Conservation (phyloP, 2,329 filamentous ascomycete genomes). For the Pleurostoma richardsiae region DNA sequence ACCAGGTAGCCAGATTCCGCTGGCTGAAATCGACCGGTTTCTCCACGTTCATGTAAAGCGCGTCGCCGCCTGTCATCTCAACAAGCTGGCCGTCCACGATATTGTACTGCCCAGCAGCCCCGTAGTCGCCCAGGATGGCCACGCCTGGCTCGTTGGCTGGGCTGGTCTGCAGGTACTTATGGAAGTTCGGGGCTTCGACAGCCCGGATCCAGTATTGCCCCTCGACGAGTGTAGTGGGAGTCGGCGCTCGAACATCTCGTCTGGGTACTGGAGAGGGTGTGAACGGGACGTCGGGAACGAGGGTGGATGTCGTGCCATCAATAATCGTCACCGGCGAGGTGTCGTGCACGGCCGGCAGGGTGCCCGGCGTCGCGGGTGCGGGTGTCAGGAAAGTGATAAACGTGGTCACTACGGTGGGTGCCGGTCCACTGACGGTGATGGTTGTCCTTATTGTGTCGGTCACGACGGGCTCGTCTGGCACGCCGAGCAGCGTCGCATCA, state of each 20-base stretch:
- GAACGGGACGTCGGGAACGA: neutral
- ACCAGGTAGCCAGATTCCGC: constrained; percentile 44
- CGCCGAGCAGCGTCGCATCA: constrained; percentile 2
- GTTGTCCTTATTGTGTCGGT: constrained; percentile 5
- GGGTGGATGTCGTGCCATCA: neutral
- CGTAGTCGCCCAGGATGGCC: constrained; percentile 39
- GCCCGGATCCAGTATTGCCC: constrained; percentile 50
- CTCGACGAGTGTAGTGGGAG: constrained; percentile 31
- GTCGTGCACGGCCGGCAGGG: neutral
- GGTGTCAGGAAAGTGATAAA: neutral
- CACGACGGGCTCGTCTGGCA: constrained; percentile 1
- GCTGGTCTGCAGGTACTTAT: constrained; percentile 40
- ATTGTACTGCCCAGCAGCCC: constrained; percentile 49
- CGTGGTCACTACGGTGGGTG: neutral
- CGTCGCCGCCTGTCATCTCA: constrained; percentile 28
- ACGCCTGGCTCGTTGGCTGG: constrained; percentile 29
- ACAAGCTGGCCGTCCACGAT: constrained; percentile 46
- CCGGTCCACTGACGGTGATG: neutral
- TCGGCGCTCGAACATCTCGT: constrained; percentile 1
- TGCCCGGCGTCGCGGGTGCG: neutral
- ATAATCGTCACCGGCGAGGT: neutral
- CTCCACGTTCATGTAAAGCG: constrained; percentile 38
- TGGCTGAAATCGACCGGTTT: constrained; percentile 27
- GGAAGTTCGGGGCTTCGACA: constrained; percentile 47
- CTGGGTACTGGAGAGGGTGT: constrained; percentile 3